Evolutionary conservation across 1,284 basidiomycete species (phyloP), one percentile per base, ranked within the genome.

Genomic region (Lentinula novae-zelandiae): DNA sequence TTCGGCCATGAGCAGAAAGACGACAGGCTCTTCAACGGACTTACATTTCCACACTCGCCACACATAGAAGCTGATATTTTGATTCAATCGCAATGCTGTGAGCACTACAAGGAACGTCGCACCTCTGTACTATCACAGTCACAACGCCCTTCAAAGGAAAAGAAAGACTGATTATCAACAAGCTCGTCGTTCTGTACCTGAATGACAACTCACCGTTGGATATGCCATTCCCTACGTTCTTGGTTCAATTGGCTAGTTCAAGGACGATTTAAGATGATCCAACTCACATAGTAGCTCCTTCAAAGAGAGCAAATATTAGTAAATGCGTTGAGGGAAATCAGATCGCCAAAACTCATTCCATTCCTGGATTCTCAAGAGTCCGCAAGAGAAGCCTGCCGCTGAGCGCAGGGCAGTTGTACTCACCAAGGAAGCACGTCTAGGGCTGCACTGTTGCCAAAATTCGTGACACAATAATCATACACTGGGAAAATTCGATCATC

Each of bases 91-190:
- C 13, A 3, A 8, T 27, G 27, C n/a, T 13, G 39, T 36, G 33
- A 5, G 9, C 7, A 20, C 39, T 40, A 33, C 15, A 7, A 22
- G 33, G 2, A 31, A 52, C 15, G 38, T 6, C 48, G 27, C 20
- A 62, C 60, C 60, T 56, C 49, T 62, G 60, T 34, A 62, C 56
- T 9, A 57, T 51, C 22, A 62, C 44, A 9, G 60, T 62, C 15
- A 62, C 60, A 7, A 39, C 15, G 10, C 54, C 55, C 60, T 62
- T 27, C 22, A 20, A 38, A 15, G 33, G 20, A 40, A 10, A 7
- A 34, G 50, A 4, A 36, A 33, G 15, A 46, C 39, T 6, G 42
- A 46, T n/a, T 33, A 34, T 27, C 2, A 3, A n/a, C 15, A 33
- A 5, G 31, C 49, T 33, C 15, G 5, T 22, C 17, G 27, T 6